Evolutionary conservation across 164 flowering plant genomes (phyloP), one percentile per base, ranked within the genome.

Genomic region (Tetrastigma voinierianum): DNA sequence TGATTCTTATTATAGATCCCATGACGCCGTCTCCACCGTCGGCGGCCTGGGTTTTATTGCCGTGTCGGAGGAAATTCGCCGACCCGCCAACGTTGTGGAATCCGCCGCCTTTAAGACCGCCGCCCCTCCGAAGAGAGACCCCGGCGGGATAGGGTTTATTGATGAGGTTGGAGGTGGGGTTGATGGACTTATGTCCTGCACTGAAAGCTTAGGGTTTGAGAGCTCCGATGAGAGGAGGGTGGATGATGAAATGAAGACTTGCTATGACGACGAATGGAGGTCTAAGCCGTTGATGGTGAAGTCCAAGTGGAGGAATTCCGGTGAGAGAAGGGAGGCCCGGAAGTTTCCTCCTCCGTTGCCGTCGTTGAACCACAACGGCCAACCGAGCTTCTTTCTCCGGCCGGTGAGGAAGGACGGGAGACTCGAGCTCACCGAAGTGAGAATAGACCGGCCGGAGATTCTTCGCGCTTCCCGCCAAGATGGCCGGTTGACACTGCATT

Each of bases 201-300:
- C 90, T 11, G 92, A 87, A 79, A 78, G 88, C 19, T 51, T 87
- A 21, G 92, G 90, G 44, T 85, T 75, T 60, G 92, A 85, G 78
- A 87, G 90, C 73, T 85, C 72, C 4, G 84, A 82, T 53, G 86
- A 81, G 67, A 74, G 74, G 44, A 61, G 66, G 51, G 60, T 69
- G 1, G 80, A 64, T 9, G 83, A 68, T 15, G 46, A 55, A 8
- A 20, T 55, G 45, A 51, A 24, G 48, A 54, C 57, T 19, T 64
- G 55, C 23, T 25, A 32, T 7, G 52, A 14, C 18, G 16, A 6
- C 4, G 51, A n/a, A n/a, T n/a, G 15, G 61, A 66, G 10, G 51
- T 46, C 0, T 45, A 32, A 18, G 14, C 11, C 46, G n/a, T 15
- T 67, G 23, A 53, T 32, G 56, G 47, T 66, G 46, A 55, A 8